Evolutionary conservation across 1,139 yeast genomes (phyloP).

Genomic region (Diutina scorzettiae): DNA sequence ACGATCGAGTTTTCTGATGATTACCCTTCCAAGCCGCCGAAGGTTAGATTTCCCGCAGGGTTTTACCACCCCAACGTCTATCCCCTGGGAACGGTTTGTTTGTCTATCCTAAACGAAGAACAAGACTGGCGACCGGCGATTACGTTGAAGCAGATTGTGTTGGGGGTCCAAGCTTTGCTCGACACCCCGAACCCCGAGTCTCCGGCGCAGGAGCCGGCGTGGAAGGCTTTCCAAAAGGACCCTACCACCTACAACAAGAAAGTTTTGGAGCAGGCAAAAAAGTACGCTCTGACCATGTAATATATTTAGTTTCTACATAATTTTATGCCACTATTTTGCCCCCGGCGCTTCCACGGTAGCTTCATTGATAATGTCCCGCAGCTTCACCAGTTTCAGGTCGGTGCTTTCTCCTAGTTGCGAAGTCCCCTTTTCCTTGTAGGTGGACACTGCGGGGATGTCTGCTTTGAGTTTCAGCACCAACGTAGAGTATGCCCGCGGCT

Average conservation of each 20-base stretch:
- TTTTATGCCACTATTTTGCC: too few relatives aligned
- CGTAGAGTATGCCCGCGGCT: constrained; percentile 89
- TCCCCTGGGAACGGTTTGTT: constrained; percentile 92
- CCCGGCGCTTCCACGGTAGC: too few relatives aligned
- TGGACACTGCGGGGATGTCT: constrained; percentile 93
- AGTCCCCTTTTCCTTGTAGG: constrained; percentile 91
- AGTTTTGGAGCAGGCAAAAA: constrained; percentile 72
- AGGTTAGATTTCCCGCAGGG: constrained; percentile 74
- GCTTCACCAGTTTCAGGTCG: not conserved
- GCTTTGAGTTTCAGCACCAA: constrained; percentile 84
- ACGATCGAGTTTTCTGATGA: constrained; percentile 78
- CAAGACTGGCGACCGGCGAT: constrained; percentile 99
- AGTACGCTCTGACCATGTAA: constrained; percentile 29
- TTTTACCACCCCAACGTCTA: constrained; percentile 96
- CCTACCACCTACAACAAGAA: constrained; percentile 57
- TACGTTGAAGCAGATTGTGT: constrained; percentile 75
- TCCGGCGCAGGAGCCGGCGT: constrained; percentile 97
- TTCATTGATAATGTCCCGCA: constrained; percentile 3
- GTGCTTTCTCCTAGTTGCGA: constrained; percentile 55
- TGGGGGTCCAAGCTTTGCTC: constrained; percentile 87
- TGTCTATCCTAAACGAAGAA: constrained; percentile 84
- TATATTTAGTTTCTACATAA: not conserved
- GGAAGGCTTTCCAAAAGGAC: constrained; percentile 70
- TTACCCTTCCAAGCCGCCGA: constrained; percentile 95
- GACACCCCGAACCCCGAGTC: constrained; percentile 88